Evolutionary conservation across 129 eudicot species (phyloP), one percentile per base, ranked within the genome.

Genomic region (Apium graveolens): DNA sequence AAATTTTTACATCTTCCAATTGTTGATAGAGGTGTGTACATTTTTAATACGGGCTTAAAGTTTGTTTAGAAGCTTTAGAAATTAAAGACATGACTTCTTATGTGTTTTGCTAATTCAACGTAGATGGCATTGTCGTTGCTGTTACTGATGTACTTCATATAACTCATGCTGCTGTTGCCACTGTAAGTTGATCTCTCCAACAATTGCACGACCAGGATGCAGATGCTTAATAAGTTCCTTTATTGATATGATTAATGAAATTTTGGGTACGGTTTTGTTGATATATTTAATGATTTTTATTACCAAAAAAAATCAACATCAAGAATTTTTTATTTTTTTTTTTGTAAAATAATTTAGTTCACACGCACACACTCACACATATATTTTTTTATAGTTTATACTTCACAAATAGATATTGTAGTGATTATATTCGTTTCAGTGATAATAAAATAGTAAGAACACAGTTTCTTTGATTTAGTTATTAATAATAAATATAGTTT

Each of bases 1-100:
- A 95, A 92, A 79, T 91, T 91, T 75, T 84, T 96, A 79, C 96
- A 96, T 86, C 94, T 96, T 78, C 99, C 99, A 12, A 92, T 96
- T 78, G 92, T 92, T 82, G 97, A 92, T 84, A 87, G 75, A 88
- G 97, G 99, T 91, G 85, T 53, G 48, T 24, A 55, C 39, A 29
- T 78, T 24, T 51, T 49, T 26, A 26, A 46, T 62, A 10, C 13
- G 37, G 37, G 35, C 34, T 38, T 16, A 73, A 20, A 75, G 78
- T 18, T 80, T 79, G 21, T 38, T 24, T 32, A 42, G 1, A 26
- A 26, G 21, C 16, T 44, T 44, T 38, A 37, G 35, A 42, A 20
- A 38, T 71, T 24, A 69, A 14, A 13, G 12, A 70, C 26, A 34
- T 70, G 73, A 70, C 20, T 69, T 6, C 24, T 69, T 7, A 70